Base-by-base conservation (phyloP, 2,329 filamentous ascomycete genomes). In the Pseudohalonectria lignicola region DNA sequence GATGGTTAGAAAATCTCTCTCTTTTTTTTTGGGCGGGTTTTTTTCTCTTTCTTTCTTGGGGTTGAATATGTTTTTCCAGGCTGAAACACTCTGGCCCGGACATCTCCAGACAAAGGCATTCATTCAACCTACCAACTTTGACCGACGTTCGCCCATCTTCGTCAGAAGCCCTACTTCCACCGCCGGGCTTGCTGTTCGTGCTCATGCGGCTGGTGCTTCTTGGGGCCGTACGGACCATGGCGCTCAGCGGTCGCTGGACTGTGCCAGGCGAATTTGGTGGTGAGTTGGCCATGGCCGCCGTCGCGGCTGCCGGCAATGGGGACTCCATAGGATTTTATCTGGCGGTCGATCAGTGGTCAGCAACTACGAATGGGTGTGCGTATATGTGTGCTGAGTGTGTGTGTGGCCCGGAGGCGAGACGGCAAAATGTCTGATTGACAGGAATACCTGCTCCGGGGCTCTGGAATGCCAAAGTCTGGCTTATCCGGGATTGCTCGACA, bases 91-190 rank as follows among this genome's bases (percentile, higher is more conserved):
- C 16, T 10, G n/a, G n/a, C n/a, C n/a, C n/a, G n/a, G n/a, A n/a
- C n/a, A n/a, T n/a, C n/a, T n/a, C n/a, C n/a, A n/a, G n/a, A n/a
- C n/a, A n/a, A n/a, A n/a, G n/a, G n/a, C n/a, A n/a, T n/a, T n/a
- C n/a, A n/a, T n/a, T n/a, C n/a, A n/a, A n/a, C n/a, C n/a, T n/a
- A 95, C 88, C 88, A 57, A 95, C 88, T 90, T 86, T 92, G 63
- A 95, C 88, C 19, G 88, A 85, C 6, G 88, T 94, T 57, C 84
- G 88, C 45, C 73, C 74, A 57, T 94, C 88, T 50, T 95, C 88
- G 52, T 95, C 88, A 1, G 87, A 94, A 18, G 82, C 81, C 54
- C 86, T 76, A 62, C 86, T 94, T 45, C 82, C 79, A 52, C 76
- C 79, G 37, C 78, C 79, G 37, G 71, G 66, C 60, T 83, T 90